Base-by-base conservation (phyloP, 805 yeast genomes). In the Kregervanrija delftensis region DNA sequence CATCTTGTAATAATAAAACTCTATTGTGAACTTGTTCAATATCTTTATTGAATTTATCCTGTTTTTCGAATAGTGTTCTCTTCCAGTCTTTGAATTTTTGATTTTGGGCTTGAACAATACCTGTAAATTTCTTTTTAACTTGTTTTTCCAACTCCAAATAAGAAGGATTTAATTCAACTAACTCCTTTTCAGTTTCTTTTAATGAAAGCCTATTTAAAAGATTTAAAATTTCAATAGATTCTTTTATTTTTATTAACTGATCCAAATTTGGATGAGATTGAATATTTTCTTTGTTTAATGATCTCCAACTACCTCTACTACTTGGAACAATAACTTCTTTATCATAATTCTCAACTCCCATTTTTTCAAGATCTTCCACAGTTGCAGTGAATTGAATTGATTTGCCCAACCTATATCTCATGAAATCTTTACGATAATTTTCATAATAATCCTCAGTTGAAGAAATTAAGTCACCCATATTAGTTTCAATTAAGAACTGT, bases 381-480 rank as follows among this genome's bases (percentile, higher is more conserved):
- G 33, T 16, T 10, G 41, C 12, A n/a, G 46, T 47, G 22, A 53
- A 43, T 43, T 54, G 59, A 43, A 60, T 49, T 2, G 66, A 54
- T 42, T 57, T 59, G n/a, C 57, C 58, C 37, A 61, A 42, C 49
- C 64, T 52, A 48, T 56, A 61, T 36, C 49, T 56, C 65, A 85
- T 68, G 56, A 83, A 75, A 39, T 71, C 71, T 15, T 68, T 59
- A 38, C 96, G 76, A 65, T 78, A 87, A 32, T 70, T 71, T 53
- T 84, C 95, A 64, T 83, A 88, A 59, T 84, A 78, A n/a, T 71
- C 69, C 54, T 88, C 91, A 6, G 95, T 86, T 8, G 88, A 72
- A n/a, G 68, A 59, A 35, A 87, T 79, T 52, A 90, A 73, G 57
- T 89, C 96, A 41, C 85, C 74, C 83, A 87, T 76, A 62, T 86